A percentile compares a stretch with the other conserved stretches of the same genome.
phyloP scores from a whole-genome alignment of 192 early-diverging fungal species.

The Haplosporangium gracile region DNA sequence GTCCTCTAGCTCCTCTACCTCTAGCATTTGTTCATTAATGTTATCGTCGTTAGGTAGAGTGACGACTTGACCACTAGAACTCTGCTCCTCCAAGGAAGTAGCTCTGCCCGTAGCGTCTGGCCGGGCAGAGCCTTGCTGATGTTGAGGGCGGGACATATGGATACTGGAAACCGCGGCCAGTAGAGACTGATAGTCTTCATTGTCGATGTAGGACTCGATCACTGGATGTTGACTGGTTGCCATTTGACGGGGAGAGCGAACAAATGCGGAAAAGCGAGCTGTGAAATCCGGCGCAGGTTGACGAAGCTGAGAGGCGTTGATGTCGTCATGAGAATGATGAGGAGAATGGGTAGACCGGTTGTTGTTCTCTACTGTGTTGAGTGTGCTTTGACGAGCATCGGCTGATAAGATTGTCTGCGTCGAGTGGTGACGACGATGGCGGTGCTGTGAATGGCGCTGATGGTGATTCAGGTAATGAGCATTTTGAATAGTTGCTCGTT shows the following conservation, averaged over 20 bases:
- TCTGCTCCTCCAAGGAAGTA: neutral
- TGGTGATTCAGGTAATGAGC: neutral
- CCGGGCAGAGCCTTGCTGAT: neutral
- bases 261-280: constrained; percentile 28
- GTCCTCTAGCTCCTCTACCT: neutral
- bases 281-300: constrained; percentile 2
- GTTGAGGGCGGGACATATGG: constrained; percentile 8
- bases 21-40: neutral
- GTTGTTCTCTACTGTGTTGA: neutral
- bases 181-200: constrained; percentile 30
- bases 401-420: neutral
- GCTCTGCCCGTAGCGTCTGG: neutral
- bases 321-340: neutral
- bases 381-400: neutral
- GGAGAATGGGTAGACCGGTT: neutral
- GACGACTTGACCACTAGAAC: neutral
- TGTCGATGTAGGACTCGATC: constrained; percentile 39
- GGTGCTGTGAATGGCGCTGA: neutral
- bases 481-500: neutral
- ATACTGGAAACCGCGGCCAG: constrained; percentile 39
- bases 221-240: constrained; percentile 19
- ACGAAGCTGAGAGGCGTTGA: neutral
- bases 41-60: neutral
- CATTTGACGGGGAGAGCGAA: constrained; percentile 15
- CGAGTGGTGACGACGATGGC: neutral